These are phyloP conservation scores for Phanerochaete carnosa DNA, from an alignment of 768 basidiomycete genomes.

Conservation along the genomic window DNA sequence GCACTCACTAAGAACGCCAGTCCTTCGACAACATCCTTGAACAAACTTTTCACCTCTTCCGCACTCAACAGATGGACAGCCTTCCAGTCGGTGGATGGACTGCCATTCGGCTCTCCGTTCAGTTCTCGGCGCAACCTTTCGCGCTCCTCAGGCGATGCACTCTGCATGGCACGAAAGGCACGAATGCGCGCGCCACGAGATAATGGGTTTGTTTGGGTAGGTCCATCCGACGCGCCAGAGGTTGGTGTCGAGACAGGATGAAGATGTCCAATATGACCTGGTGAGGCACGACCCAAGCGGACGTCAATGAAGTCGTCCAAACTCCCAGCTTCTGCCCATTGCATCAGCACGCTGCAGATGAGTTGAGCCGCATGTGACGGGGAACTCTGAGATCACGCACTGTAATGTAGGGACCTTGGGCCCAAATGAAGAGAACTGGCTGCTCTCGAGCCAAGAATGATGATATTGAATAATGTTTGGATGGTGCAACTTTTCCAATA, in stretches of 20 bases:
- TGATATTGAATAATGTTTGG: constrained; percentile 95
- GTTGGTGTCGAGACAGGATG: constrained; percentile 20
- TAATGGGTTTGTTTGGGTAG: constrained; percentile 17
- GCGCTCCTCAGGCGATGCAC: constrained; percentile 59
- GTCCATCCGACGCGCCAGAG: constrained; percentile 28
- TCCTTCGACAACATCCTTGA: constrained; percentile 83
- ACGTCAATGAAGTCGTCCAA: constrained; percentile 84
- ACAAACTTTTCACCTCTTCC: constrained; percentile 78
- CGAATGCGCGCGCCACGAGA: constrained; percentile 67
- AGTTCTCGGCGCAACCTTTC: constrained; percentile 57
- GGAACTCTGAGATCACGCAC: constrained; percentile 38
- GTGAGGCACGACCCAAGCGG: constrained; percentile 60
- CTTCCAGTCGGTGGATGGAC: constrained; percentile 42
- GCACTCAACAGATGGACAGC: constrained; percentile 84
- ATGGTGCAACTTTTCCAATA: constrained; percentile 84
- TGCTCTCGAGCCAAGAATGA: constrained; percentile 89
- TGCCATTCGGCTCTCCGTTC: constrained; percentile 25
- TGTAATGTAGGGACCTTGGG: constrained; percentile 86
- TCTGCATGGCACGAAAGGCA: constrained; percentile 69
- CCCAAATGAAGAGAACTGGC: constrained; percentile 85
- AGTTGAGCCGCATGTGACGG: neutral
- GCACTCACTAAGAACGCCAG: constrained; percentile 75
- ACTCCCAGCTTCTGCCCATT: constrained; percentile 90
- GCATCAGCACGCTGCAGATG: constrained; percentile 72
- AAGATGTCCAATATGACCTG: constrained; percentile 9